These are phyloP conservation scores for Mycena crocata DNA, from an alignment of 768 basidiomycete genomes.

Conservation along the genomic window DNA sequence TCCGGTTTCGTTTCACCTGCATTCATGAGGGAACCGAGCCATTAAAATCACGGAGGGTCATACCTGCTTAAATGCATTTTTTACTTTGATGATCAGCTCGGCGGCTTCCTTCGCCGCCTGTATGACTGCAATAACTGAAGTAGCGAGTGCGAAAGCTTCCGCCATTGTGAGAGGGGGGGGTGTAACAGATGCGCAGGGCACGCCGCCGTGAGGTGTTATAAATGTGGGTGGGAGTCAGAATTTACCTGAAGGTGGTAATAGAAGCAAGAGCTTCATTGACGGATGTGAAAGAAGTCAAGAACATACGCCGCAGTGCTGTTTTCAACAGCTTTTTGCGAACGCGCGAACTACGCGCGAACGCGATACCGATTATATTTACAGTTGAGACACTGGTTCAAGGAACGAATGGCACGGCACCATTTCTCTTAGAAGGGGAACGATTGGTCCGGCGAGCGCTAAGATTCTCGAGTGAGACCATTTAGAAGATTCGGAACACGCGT, in stretches of 20 bases:
- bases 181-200: not conserved
- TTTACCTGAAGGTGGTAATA: not conserved
- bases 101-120: not conserved
- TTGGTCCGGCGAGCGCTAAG: too few relatives aligned
- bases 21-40: not conserved
- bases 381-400: too few relatives aligned
- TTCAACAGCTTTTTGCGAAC: not conserved
- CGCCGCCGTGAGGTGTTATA: not conserved
- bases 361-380: too few relatives aligned
- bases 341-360: too few relatives aligned
- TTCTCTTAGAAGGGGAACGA: too few relatives aligned
- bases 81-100: not conserved
- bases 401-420: too few relatives aligned
- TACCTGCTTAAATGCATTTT: not conserved
- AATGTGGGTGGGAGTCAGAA: not conserved
- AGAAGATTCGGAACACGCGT: too few relatives aligned
- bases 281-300: not conserved
- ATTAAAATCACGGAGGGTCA: not conserved
- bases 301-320: not conserved
- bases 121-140: not conserved
- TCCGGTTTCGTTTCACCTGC: conserved; percentile 7
- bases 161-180: not conserved
- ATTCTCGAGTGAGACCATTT: too few relatives aligned
- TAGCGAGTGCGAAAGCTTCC: not conserved
- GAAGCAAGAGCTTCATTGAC: not conserved